phyloP scores from a whole-genome alignment of 306 rosid genomes.

The Fragaria vesca region DNA sequence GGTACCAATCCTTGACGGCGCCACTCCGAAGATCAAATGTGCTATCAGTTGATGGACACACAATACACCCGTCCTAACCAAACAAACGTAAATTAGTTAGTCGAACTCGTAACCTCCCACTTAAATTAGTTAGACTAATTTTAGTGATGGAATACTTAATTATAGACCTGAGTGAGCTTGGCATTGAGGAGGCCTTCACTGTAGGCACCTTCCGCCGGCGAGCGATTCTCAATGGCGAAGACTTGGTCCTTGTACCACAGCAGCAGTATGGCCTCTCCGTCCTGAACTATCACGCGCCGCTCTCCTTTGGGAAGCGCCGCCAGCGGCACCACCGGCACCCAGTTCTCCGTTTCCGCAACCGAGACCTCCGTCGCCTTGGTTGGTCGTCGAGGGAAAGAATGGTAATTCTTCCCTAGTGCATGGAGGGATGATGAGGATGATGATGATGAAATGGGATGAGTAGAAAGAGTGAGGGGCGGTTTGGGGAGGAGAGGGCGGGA shows the following conservation, averaged over 20 bases:
- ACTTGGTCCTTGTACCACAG: constrained; percentile 81
- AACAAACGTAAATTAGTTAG: not conserved
- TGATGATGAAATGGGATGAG: not conserved
- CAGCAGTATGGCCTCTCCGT: constrained; percentile 58
- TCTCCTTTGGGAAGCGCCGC: constrained; percentile 89
- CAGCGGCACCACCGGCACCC: constrained; percentile 93
- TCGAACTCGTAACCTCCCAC: not conserved
- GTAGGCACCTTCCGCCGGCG: constrained; percentile 99
- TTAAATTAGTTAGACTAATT: not conserved
- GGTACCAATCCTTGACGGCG: constrained; percentile 83
- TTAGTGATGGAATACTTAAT: not conserved
- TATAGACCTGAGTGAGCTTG: constrained; percentile 76
- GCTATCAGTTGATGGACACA: constrained; percentile 96
- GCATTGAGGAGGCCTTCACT: constrained; percentile 87
- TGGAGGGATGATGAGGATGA: not conserved
- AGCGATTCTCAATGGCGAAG: constrained; percentile 79
- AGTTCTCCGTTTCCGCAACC: constrained; percentile 30
- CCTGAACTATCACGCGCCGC: constrained; percentile 88
- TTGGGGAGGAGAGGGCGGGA: constrained; percentile 5
- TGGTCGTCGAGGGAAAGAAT: not conserved
- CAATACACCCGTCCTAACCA: constrained; percentile 79
- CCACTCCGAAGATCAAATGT: constrained; percentile 83
- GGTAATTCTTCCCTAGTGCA: not conserved
- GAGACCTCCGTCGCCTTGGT: constrained; percentile 38
- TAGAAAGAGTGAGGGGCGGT: constrained; percentile 5